Evolutionary conservation across 2,329 filamentous ascomycete species (phyloP).

Genomic region (Hymenoscyphus albidus): DNA sequence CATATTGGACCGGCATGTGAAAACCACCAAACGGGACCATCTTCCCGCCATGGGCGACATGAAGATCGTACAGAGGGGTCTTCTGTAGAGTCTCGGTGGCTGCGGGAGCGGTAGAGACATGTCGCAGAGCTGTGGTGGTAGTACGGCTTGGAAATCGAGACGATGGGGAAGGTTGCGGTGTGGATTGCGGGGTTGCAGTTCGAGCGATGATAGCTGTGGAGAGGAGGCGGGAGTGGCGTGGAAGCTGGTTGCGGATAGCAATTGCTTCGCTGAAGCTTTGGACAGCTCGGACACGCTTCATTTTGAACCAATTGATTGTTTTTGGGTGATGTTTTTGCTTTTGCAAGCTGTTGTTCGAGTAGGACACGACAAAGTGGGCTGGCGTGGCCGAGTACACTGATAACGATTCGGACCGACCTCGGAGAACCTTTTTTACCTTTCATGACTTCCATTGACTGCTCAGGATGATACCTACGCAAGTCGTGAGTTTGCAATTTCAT

Average conservation of each 20-base stretch:
- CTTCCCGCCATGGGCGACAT: slow-evolving; percentile 75
- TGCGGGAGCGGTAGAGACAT: slow-evolving; percentile 15
- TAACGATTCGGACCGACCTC: too few relatives aligned
- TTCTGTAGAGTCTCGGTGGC: slow-evolving; percentile 43
- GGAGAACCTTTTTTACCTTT: too few relatives aligned
- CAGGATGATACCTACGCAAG: too few relatives aligned
- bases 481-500: too few relatives aligned
- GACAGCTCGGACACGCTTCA: slow-evolving; percentile 32
- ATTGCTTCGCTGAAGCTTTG: slow-evolving; percentile 21
- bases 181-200: slow-evolving; percentile 10
- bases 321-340: slow-evolving; percentile 1
- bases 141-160: slow-evolving; percentile 5
- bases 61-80: slow-evolving; percentile 76
- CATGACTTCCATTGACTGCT: too few relatives aligned
- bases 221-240: slow-evolving; percentile 23
- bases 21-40: slow-evolving; percentile 97
- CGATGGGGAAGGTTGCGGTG: slow-evolving; percentile 9
- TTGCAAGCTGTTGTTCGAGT: not conserved
- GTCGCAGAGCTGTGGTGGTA: slow-evolving; percentile 6
- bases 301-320: slow-evolving; percentile 27
- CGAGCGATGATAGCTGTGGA: slow-evolving; percentile 26
- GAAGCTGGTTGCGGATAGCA: slow-evolving; percentile 10
- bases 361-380: too few relatives aligned
- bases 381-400: too few relatives aligned
- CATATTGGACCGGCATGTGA: slow-evolving; percentile 89